A percentile compares a stretch with the other conserved stretches of the same genome.
These are phyloP conservation scores for Bimuria novae-zelandiae DNA, from an alignment of 2,329 filamentous ascomycete species.

Conservation along the genomic window DNA sequence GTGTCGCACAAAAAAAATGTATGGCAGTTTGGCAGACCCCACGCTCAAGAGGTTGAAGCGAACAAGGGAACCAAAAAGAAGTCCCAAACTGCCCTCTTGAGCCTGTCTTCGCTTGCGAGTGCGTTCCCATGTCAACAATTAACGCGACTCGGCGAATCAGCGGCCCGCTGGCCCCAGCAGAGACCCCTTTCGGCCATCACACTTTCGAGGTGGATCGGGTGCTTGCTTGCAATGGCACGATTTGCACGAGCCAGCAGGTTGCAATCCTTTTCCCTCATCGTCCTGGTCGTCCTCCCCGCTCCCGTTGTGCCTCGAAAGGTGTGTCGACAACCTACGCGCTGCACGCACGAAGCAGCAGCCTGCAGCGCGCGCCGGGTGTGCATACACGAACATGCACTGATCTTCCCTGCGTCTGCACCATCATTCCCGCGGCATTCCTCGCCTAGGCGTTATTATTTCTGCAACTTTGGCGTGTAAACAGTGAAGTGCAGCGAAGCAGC, in stretches of 20 bases:
- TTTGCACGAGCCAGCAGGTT: slow-evolving; percentile 7
- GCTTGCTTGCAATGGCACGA: not conserved
- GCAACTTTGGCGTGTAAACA: not conserved
- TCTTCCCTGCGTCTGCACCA: slow-evolving; percentile 8
- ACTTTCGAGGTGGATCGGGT: not conserved
- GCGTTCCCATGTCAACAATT: not conserved
- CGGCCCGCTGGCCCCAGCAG: not conserved
- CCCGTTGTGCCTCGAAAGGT: not conserved
- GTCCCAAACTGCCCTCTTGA: not conserved
- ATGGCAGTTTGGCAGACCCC: too few relatives aligned
- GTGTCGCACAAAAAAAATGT: not conserved
- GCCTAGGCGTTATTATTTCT: not conserved
- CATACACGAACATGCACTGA: slow-evolving; percentile 13
- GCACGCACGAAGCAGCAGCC: slow-evolving; percentile 2
- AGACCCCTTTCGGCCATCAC: slow-evolving; percentile 3
- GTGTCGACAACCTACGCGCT: not conserved
- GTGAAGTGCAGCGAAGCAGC: slow-evolving; percentile 8
- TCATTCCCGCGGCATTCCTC: not conserved
- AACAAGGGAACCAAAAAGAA: not conserved
- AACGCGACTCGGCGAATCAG: not conserved
- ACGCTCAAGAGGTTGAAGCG: not conserved
- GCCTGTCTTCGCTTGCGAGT: not conserved
- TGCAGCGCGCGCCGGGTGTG: not conserved
- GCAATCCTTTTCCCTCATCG: not conserved
- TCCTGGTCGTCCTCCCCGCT: not conserved